These are phyloP conservation scores for Saccharomyces uvarum DNA, from an alignment of 1,139 yeast species.

Conservation along the genomic window DNA sequence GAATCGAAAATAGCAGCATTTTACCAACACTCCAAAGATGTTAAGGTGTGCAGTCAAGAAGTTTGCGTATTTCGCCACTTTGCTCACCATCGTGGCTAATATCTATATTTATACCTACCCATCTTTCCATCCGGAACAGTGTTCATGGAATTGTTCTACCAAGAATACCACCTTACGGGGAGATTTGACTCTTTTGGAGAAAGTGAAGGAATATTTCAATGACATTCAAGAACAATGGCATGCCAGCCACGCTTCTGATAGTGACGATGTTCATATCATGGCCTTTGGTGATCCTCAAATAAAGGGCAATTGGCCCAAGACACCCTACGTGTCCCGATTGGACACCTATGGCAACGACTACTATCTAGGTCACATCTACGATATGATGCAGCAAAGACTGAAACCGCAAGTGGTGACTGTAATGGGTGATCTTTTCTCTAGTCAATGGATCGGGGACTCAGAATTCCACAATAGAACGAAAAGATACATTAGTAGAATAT, in stretches of 20 bases:
- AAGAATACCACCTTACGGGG: constrained; percentile 10
- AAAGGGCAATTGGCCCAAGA: constrained; percentile 70
- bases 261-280: constrained; percentile 51
- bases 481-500: constrained; percentile 60
- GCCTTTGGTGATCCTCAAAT: constrained; percentile 97
- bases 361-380: constrained; percentile 76
- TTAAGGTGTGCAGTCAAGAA: constrained; percentile 6
- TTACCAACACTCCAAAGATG: neutral
- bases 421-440: constrained; percentile 88
- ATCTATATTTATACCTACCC: constrained; percentile 69
- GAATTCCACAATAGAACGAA: constrained; percentile 76
- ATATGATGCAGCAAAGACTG: constrained; percentile 52
- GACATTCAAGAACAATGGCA: constrained; percentile 26
- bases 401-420: constrained; percentile 78
- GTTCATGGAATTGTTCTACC: constrained; percentile 45
- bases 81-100: constrained; percentile 43
- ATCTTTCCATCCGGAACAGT: constrained; percentile 43
- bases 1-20: neutral
- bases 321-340: constrained; percentile 65
- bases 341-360: constrained; percentile 86
- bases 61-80: constrained; percentile 28
- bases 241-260: constrained; percentile 8
- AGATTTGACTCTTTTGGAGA: constrained; percentile 10
- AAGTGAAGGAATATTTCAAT: constrained; percentile 14
- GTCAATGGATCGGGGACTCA: constrained; percentile 87